Percentiles rank a stretch among this genome's conserved stretches.
phyloP scores from a whole-genome alignment of 768 basidiomycete species.

The Calvatia gigantea region DNA sequence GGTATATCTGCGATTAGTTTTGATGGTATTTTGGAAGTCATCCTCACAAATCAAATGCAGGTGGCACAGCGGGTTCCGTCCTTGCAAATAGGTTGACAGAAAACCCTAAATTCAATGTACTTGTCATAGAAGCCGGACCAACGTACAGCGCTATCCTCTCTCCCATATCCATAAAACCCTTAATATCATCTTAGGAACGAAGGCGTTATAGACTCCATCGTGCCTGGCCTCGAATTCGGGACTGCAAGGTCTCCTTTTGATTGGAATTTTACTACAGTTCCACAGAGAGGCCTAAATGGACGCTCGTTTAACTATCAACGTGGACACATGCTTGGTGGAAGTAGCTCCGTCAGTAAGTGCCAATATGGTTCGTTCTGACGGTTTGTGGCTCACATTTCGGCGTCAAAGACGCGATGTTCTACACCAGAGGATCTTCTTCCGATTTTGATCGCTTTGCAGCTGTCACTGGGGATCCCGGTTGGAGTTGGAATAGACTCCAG shows the following conservation, averaged over 20 bases:
- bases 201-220: constrained; percentile 12
- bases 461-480: constrained; percentile 26
- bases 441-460: constrained; percentile 23
- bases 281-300: constrained; percentile 24
- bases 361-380: neutral
- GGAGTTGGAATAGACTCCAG: constrained; percentile 31
- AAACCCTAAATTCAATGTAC: constrained; percentile 11
- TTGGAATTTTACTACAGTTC: constrained; percentile 30
- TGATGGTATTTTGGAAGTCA: neutral
- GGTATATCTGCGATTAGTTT: constrained; percentile 18
- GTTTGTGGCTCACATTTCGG: constrained; percentile 13
- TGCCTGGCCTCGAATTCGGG: constrained; percentile 15
- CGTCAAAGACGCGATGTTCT: constrained; percentile 19
- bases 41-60: constrained; percentile 7
- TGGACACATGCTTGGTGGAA: constrained; percentile 30
- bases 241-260: constrained; percentile 11
- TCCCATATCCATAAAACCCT: neutral
- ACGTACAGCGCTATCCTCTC: constrained; percentile 5
- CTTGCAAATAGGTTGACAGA: constrained; percentile 26
- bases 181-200: neutral
- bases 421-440: constrained; percentile 17
- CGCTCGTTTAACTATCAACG: constrained; percentile 23
- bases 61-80: constrained; percentile 27
- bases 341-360: constrained; percentile 27
- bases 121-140: constrained; percentile 14